Conservation (phyloP, 2,329 filamentous ascomycete genomes). For the Daldinia sp. region DNA sequence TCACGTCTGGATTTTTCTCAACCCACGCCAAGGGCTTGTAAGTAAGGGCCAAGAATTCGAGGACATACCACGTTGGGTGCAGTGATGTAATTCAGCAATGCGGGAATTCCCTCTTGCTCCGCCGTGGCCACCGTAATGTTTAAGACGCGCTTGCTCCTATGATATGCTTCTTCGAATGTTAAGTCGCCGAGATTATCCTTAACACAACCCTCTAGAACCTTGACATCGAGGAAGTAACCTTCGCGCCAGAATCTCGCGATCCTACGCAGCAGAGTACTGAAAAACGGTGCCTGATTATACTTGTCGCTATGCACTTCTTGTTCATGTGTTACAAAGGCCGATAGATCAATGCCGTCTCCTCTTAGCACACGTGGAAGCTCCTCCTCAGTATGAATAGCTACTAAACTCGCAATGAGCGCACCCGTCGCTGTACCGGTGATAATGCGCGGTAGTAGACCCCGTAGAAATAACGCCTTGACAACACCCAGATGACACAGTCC, state of each 20-base stretch:
- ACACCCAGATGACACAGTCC: constrained; percentile 90
- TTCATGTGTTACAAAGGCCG: constrained; percentile 69
- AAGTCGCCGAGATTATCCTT: constrained; percentile 85
- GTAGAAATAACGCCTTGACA: constrained; percentile 83
- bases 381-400: constrained; percentile 86
- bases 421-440: constrained; percentile 92
- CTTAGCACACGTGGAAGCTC: constrained; percentile 80
- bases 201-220: constrained; percentile 83
- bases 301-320: constrained; percentile 44
- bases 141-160: constrained; percentile 82
- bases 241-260: constrained; percentile 74
- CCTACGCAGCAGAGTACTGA: constrained; percentile 70
- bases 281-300: constrained; percentile 49
- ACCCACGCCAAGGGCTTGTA: not conserved
- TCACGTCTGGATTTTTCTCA: not conserved
- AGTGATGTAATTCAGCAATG: constrained; percentile 89
- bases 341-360: constrained; percentile 82
- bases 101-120: constrained; percentile 78
- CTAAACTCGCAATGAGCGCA: constrained; percentile 86
- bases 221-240: constrained; percentile 85
- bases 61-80: constrained; percentile 85
- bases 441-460: constrained; percentile 84
- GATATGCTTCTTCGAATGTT: constrained; percentile 93
- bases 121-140: constrained; percentile 90
- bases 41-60: not conserved